Base-by-base conservation (phyloP, 164 flowering plant genomes). In the Taxillus chinensis region DNA sequence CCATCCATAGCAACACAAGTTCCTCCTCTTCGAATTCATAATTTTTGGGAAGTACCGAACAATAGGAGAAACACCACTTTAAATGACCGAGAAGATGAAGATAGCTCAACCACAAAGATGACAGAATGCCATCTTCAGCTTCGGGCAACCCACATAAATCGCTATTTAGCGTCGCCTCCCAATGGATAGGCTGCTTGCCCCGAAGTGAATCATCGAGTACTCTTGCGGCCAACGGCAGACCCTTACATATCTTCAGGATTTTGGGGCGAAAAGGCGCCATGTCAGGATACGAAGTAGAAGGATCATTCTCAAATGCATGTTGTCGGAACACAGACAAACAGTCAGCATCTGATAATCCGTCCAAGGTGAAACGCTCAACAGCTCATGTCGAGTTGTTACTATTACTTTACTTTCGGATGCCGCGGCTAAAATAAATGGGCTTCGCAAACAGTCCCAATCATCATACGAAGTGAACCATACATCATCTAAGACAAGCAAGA, bases 401-500 rank as follows among this genome's bases (percentile, higher is more conserved):
- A 70, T 7, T 6, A 70, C 55, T 37, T 16, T 55, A 48, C 73
- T 70, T 17, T 62, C 68, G 3, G 15, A 12, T 4, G 64, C 50
- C 1, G 61, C 62, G 5, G 12, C 57, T 39, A n/a, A n/a, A n/a
- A 4, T 10, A 15, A 70, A 61, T 14, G 65, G 62, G 7, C 10
- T 14, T 1, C 8, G 11, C 11, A 70, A 17, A 7, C 3, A 9
- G 11, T 16, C 9, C 73, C 68, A 70, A 7, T 64, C 39, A 38
- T 5, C 10, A 9, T 56, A 61, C 6, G 41, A 41, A 41, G 61
- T 49, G 16, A 37, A 59, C 73, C 69, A 61, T 15, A 65, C 43
- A 62, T 65, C 69, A 59, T 70, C 73, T 38, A 70, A 52, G 39
- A 70, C 63, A 45, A 70, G 10, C 45, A 70, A 12, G 59, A 57